Evolutionary conservation across 2,329 filamentous ascomycete species (phyloP), one percentile per base, ranked within the genome.

Genomic region (Cladosporium sp.): DNA sequence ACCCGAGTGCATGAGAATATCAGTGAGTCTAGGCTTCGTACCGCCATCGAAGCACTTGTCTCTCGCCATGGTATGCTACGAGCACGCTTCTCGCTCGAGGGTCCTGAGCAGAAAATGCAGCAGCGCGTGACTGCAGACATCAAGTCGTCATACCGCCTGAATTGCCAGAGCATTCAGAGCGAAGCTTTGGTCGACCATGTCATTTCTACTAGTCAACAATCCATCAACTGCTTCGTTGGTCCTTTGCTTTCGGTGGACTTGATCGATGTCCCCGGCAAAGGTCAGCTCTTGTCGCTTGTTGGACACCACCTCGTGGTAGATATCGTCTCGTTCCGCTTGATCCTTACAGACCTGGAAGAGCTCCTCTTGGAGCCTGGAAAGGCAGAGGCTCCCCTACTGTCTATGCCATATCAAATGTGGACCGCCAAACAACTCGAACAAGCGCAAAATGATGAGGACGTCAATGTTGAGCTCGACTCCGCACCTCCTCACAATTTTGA

Each of bases 231-330:
- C 32, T 55, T 55, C 24, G 52, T 62, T 20, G 73, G 73, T 0
- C 73, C 77, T 1, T 62, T 77, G 0, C 65, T 79, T 32, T 73
- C 73, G 0, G 68, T 75, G 3, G 75, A 79, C 53, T 60, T 78
- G 9, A 58, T 74, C 3, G 60, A 72, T 36, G 68, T 69, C 1
- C 63, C 65, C 15, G 65, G 40, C 10, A 36, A 68, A 58, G 73
- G 53, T 54, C 75, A 61, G 13, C 64, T 65, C 59, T 74, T 66
- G 61, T 74, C 24, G 58, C 73, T 71, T 47, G 77, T 60, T 58
- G 69, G 68, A 6, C 71, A 74, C 52, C 72, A 74, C 54, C 60
- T 74, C 0, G 61, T 73, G 6, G 65, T 72, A 15, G 72, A 74
- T 47, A 65, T 75, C 1, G 72, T 75, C 3, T 75, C 71, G 0